phyloP scores from a whole-genome alignment of 805 yeast genomes.

The Lipomyces mesembrius region DNA sequence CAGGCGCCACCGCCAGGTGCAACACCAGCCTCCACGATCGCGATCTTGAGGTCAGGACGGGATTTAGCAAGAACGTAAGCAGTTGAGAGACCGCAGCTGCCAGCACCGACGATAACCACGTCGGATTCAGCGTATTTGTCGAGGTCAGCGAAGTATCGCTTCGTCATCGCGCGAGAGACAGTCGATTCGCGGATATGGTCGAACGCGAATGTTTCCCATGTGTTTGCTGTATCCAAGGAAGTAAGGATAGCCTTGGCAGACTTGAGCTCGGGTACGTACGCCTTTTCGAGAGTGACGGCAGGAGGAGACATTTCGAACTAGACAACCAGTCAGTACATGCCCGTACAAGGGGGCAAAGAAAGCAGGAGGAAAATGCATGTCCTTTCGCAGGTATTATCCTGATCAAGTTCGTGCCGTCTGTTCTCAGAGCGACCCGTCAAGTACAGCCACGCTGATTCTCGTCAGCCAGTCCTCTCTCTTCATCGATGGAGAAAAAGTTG shows the following conservation, averaged over 20 bases:
- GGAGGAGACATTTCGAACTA: slow-evolving; percentile 36
- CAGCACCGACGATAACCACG: slow-evolving; percentile 77
- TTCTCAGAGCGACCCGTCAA: slow-evolving; percentile 45
- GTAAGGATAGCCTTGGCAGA: slow-evolving; percentile 38
- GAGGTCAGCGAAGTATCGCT: slow-evolving; percentile 70
- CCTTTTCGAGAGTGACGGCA: slow-evolving; percentile 27
- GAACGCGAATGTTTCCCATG: slow-evolving; percentile 72
- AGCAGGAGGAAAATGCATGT: slow-evolving; percentile 42
- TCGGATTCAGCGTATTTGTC: slow-evolving; percentile 78
- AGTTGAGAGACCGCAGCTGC: slow-evolving; percentile 75
- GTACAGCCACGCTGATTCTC: not conserved
- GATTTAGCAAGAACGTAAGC: slow-evolving; percentile 74
- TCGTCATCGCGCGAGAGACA: slow-evolving; percentile 80
- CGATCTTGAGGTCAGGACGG: slow-evolving; percentile 75
- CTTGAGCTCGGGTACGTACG: slow-evolving; percentile 8
- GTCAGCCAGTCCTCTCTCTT: slow-evolving; percentile 5
- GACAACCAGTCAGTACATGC: slow-evolving; percentile 7
- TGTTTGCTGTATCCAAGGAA: slow-evolving; percentile 41
- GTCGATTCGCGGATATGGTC: slow-evolving; percentile 77
- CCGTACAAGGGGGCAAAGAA: not conserved
- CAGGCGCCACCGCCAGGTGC: slow-evolving; percentile 82
- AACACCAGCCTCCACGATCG: slow-evolving; percentile 74
- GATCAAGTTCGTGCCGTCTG: slow-evolving; percentile 53
- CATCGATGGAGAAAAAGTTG: not conserved
- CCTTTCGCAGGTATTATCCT: slow-evolving; percentile 53